Base-by-base conservation (phyloP, 2,329 filamentous ascomycete genomes). In the Neophaeococcomyces aloes region DNA sequence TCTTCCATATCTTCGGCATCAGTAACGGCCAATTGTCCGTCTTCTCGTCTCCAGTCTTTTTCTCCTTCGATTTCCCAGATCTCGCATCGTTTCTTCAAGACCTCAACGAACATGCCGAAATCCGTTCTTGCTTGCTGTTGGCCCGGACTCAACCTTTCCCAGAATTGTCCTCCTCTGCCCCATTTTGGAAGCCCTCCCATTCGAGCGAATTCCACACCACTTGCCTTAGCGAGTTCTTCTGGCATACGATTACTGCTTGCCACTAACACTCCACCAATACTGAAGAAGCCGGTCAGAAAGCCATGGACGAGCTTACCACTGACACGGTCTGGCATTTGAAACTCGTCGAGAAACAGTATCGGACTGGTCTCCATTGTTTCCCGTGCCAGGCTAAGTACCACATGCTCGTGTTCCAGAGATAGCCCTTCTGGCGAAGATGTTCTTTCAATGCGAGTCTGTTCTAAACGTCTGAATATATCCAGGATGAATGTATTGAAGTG, bases 401-500 rank as follows among this genome's bases (percentile, higher is more conserved):
- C 83, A 60, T 86, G 78, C 45, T 86, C 76, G 32, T 73, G 68
- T 6, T 64, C 58, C 19, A 42, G 15, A 5, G 53, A 43, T 7
- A 47, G 19, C 44, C 53, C 23, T 53, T 48, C 41, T 61, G 47
- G 15, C 31, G 17, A 19, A 10, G 7, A 15, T 29, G 36, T 45
- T 32, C 65, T 58, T 53, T 54, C 59, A 23, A 62, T 61, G 3
- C 84, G 70, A 34, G 83, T 71, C 10, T 71, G 66, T 54, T 89
- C 85, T 1, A 91, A 67, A 39, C 79, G 78, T 1, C 83, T 80
- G 36, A 88, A 71, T 0, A 77, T 79, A 52, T 88, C 79, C 7
- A 89, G 68, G 82, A 91, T 91, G 55, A 91, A 91, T 0, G 82
- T 86, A 59, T 86, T 86, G 63, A 87, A 91, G 58, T 89, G 85